phyloP scores from a whole-genome alignment of 2,329 filamentous ascomycete species.

The Aureobasidium subglaciale region DNA sequence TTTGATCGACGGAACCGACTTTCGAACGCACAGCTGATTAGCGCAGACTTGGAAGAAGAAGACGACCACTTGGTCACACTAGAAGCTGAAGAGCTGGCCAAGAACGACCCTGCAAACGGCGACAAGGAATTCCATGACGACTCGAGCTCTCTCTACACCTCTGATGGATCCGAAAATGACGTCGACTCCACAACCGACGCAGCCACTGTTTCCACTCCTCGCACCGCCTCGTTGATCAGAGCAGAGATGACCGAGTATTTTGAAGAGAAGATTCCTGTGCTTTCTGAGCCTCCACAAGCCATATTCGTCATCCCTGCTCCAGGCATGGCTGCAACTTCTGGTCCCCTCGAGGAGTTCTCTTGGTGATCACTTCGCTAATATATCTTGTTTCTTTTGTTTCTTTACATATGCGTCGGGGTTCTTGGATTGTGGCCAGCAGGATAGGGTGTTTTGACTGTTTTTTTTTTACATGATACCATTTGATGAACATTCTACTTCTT shows the following conservation, averaged over 20 bases:
- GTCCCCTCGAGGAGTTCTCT: slow-evolving; percentile 25
- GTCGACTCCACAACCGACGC: not conserved
- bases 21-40: not conserved
- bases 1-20: not conserved
- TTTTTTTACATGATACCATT: slow-evolving; percentile 12
- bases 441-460: not conserved
- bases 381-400: not conserved
- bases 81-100: not conserved
- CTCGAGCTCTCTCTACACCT: slow-evolving; percentile 7
- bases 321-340: slow-evolving; percentile 28
- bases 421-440: not conserved
- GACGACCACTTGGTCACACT: not conserved
- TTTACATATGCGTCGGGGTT: not conserved
- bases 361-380: not conserved
- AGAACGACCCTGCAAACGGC: slow-evolving; percentile 7
- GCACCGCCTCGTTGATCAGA: slow-evolving; percentile 6
- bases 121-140: slow-evolving; percentile 9
- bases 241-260: slow-evolving; percentile 8
- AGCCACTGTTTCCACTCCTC: slow-evolving; percentile 9
- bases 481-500: not conserved
- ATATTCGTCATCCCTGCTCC: slow-evolving; percentile 18
- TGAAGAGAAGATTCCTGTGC: slow-evolving; percentile 24
- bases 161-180: not conserved
- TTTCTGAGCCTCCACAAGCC: slow-evolving; percentile 18
- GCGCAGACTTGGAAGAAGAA: not conserved